These are phyloP conservation scores for Metarhizium rileyi DNA, from an alignment of 2,329 filamentous ascomycete species.

Conservation along the genomic window DNA sequence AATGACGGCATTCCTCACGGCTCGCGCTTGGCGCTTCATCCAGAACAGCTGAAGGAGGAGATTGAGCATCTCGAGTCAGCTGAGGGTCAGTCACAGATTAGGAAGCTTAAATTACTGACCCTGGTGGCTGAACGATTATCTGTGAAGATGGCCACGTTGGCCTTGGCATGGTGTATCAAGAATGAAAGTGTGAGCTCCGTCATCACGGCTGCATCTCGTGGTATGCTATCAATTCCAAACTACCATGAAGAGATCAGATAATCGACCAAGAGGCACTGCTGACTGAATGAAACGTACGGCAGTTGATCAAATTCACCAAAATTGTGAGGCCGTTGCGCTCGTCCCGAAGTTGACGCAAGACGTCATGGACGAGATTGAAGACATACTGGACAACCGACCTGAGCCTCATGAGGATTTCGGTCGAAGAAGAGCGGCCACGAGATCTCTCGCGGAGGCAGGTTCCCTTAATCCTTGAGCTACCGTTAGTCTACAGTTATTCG, in stretches of 20 bases:
- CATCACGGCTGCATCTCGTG: conserved; percentile 41
- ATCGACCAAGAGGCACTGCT: too few species aligned
- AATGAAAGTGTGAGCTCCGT: conserved; percentile 43
- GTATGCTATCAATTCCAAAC: too few species aligned
- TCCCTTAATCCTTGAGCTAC: too few species aligned
- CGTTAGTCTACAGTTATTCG: too few species aligned
- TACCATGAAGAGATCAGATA: too few species aligned
- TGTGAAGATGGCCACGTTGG: conserved; percentile 39
- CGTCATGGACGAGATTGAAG: conserved; percentile 42
- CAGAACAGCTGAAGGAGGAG: conserved; percentile 41
- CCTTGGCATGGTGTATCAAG: conserved; percentile 43
- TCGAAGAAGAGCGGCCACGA: too few species aligned
- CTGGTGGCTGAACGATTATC: conserved; percentile 48
- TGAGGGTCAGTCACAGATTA: too few species aligned
- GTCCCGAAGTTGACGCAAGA: conserved; percentile 39
- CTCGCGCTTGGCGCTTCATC: conserved; percentile 39
- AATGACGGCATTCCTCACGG: conserved; percentile 46
- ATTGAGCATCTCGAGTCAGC: too few species aligned
- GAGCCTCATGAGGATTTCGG: too few species aligned
- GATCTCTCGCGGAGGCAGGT: too few species aligned
- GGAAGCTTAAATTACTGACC: conserved; percentile 30
- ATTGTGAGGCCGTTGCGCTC: conserved; percentile 35
- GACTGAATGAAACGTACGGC: too few species aligned
- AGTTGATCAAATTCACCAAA: conserved; percentile 43
- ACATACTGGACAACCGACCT: too few species aligned